These are phyloP conservation scores for Leucaena leucocephala DNA, from an alignment of 306 rosid genomes.

Conservation along the genomic window DNA sequence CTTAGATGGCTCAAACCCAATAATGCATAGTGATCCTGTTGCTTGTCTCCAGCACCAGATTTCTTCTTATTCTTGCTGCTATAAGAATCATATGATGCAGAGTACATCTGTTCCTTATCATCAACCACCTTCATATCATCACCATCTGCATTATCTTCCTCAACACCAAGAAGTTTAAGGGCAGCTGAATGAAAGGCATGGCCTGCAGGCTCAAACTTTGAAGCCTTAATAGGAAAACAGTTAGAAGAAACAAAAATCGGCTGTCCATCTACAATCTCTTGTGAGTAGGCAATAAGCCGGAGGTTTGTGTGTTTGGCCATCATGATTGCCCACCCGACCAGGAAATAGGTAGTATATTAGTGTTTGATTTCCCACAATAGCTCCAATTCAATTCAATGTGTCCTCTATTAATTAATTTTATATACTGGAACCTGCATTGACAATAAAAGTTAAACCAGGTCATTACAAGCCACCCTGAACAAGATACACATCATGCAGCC, in stretches of 20 bases:
- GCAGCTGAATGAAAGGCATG: conserved; percentile 83
- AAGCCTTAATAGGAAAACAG: conserved; percentile 78
- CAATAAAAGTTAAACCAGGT: conserved; percentile 21
- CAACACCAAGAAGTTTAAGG: conserved; percentile 69
- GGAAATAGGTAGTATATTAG: conserved; percentile 3
- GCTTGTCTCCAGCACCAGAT: conserved; percentile 67
- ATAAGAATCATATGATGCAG: conserved; percentile 77
- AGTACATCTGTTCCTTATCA: conserved; percentile 61
- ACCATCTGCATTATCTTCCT: conserved; percentile 48
- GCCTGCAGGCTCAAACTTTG: conserved; percentile 82
- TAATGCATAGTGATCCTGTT: conserved; percentile 95
- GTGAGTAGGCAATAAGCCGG: conserved; percentile 64
- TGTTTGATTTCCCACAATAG: conserved; percentile 24
- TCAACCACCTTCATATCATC: conserved; percentile 57
- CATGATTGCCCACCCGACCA: conserved; percentile 28
- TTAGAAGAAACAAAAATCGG: conserved; percentile 82
- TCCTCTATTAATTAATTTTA: conserved; percentile 10
- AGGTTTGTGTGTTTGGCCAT: conserved; percentile 58
- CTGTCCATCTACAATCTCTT: conserved; percentile 82
- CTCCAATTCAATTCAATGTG: conserved; percentile 17
- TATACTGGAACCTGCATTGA: conserved; percentile 35
- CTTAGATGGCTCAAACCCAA: conserved; percentile 88
- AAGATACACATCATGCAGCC: neutral
- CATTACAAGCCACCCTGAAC: conserved; percentile 6
- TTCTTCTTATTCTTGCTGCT: conserved; percentile 92